Evolutionary conservation across 176 grass and related monocot genomes (phyloP).

Genomic region (Zoysia japonica): DNA sequence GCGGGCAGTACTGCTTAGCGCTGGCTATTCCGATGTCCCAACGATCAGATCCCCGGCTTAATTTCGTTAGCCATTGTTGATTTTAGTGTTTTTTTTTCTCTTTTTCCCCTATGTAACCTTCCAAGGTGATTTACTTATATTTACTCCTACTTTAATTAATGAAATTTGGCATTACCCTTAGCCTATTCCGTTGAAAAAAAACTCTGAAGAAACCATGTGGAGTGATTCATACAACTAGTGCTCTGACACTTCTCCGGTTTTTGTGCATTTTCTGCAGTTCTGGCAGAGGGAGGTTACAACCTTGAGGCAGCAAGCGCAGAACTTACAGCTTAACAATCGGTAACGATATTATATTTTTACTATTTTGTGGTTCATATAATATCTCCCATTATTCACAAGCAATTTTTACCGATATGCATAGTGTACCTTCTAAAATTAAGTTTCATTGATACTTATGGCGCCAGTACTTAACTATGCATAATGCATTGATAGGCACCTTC

Average conservation of each 20-base stretch:
- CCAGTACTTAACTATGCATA: background rate
- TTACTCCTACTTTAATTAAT: too few species aligned
- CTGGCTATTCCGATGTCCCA: too few species aligned
- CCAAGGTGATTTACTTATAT: too few species aligned
- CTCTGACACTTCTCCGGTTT: background rate
- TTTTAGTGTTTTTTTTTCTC: too few species aligned
- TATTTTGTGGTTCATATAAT: background rate
- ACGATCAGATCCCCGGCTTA: too few species aligned
- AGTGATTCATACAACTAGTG: too few species aligned
- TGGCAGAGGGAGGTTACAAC: slow-evolving; percentile 44
- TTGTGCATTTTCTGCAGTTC: slow-evolving; percentile 1
- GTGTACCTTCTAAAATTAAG: background rate
- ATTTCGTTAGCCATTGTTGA: too few species aligned
- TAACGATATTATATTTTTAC: slow-evolving; percentile 1
- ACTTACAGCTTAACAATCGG: slow-evolving; percentile 43
- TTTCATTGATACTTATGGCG: background rate
- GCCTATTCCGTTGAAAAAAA: background rate
- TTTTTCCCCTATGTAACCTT: too few species aligned
- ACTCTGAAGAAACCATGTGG: background rate
- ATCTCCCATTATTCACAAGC: background rate
- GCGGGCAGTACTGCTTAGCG: too few species aligned
- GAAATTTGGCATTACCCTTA: too few species aligned
- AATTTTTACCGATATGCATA: background rate
- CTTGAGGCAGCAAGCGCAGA: slow-evolving; percentile 46
- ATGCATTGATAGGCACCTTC: slow-evolving; percentile 10